These are phyloP conservation scores for Penicillium palitans DNA, from an alignment of 2,329 filamentous ascomycete species.

Conservation along the genomic window DNA sequence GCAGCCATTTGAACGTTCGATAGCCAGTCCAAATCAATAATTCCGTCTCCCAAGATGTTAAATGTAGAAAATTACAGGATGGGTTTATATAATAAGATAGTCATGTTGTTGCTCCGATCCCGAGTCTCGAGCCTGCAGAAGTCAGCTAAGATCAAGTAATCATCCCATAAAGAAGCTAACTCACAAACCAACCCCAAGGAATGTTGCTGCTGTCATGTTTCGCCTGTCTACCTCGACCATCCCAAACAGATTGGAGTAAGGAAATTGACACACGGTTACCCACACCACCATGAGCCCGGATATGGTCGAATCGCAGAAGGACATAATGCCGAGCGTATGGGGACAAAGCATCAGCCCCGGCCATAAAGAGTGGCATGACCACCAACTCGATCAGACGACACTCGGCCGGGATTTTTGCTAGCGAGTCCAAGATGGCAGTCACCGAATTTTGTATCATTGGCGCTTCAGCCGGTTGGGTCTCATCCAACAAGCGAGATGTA, in stretches of 20 bases:
- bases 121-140: slow-evolving; percentile 25
- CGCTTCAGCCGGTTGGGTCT: slow-evolving; percentile 18
- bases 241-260: slow-evolving; percentile 30
- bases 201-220: slow-evolving; percentile 26
- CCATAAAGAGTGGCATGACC: slow-evolving; percentile 35
- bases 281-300: slow-evolving; percentile 29
- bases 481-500: slow-evolving; percentile 30
- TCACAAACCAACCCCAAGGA: slow-evolving; percentile 32
- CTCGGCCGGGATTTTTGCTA: slow-evolving; percentile 24
- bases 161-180: slow-evolving; percentile 2
- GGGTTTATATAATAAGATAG: slow-evolving; percentile 30
- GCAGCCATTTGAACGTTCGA: background rate
- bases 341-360: slow-evolving; percentile 30
- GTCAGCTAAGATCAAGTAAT: background rate
- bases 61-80: background rate
- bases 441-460: slow-evolving; percentile 31
- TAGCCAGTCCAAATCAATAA: background rate
- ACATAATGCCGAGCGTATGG: slow-evolving; percentile 34
- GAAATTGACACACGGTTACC: slow-evolving; percentile 24
- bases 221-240: slow-evolving; percentile 23
- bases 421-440: slow-evolving; percentile 28
- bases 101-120: slow-evolving; percentile 29
- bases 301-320: slow-evolving; percentile 27
- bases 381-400: slow-evolving; percentile 29
- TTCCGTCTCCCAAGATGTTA: background rate